Conservation (phyloP, 345 rosid genomes). For the Salix exigua region DNA sequence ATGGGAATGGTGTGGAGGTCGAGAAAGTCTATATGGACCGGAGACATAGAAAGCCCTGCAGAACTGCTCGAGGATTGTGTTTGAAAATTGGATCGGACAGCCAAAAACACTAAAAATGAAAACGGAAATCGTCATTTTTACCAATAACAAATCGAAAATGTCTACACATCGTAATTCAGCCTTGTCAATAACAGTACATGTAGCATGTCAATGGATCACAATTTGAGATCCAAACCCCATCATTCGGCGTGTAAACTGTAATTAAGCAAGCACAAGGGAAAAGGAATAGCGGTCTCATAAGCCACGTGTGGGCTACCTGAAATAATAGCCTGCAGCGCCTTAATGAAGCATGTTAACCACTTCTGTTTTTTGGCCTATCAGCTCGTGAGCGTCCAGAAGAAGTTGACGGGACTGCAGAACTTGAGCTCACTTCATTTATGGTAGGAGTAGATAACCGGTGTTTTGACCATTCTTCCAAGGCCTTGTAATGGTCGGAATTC, state of each 20-base stretch:
- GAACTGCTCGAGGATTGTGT: neutral
- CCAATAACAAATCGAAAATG: neutral
- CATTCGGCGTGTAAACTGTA: neutral
- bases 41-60: neutral
- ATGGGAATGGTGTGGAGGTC: neutral
- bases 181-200: neutral
- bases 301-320: neutral
- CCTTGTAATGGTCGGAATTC: constrained; percentile 46
- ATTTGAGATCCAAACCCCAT: neutral
- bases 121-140: neutral
- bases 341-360: neutral
- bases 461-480: constrained; percentile 65
- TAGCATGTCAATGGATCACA: neutral
- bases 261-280: neutral
- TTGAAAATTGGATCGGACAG: neutral
- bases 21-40: neutral
- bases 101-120: neutral
- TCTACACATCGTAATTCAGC: neutral
- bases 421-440: constrained; percentile 10
- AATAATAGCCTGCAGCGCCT: neutral
- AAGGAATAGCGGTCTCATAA: neutral
- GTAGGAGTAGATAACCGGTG: constrained; percentile 34
- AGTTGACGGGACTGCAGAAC: neutral
- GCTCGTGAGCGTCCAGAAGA: neutral
- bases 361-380: neutral